Percentiles rank a stretch among this genome's conserved stretches.
These are phyloP conservation scores for Wickerhamiella sergipiensis DNA, from an alignment of 805 yeast genomes.

Conservation along the genomic window DNA sequence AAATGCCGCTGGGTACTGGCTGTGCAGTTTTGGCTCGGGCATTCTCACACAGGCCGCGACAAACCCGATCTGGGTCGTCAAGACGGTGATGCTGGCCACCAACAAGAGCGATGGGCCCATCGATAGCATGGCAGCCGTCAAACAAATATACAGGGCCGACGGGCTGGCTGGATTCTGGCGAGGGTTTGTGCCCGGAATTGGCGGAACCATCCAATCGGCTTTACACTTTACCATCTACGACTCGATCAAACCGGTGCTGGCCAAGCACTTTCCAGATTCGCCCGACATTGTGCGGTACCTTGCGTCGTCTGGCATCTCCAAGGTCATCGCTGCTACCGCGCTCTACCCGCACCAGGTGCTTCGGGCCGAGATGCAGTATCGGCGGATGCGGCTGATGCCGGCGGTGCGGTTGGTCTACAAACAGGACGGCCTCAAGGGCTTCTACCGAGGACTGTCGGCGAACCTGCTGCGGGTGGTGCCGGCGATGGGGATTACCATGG, in stretches of 20 bases:
- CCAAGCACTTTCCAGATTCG: not conserved
- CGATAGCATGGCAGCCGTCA: slow-evolving; percentile 43
- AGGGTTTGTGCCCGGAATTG: slow-evolving; percentile 59
- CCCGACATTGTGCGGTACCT: slow-evolving; percentile 41
- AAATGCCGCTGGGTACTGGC: slow-evolving; percentile 1
- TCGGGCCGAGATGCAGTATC: slow-evolving; percentile 56
- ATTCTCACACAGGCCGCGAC: slow-evolving; percentile 59
- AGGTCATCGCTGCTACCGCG: slow-evolving; percentile 48
- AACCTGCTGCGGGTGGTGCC: slow-evolving; percentile 77
- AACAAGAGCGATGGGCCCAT: slow-evolving; percentile 15
- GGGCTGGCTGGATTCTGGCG: slow-evolving; percentile 55
- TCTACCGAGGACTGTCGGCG: slow-evolving; percentile 73
- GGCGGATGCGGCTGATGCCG: slow-evolving; percentile 15
- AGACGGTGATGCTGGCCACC: slow-evolving; percentile 69
- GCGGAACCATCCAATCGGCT: slow-evolving; percentile 83
- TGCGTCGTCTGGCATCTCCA: slow-evolving; percentile 52
- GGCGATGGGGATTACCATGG: slow-evolving; percentile 81
- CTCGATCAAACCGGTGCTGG: slow-evolving; percentile 37
- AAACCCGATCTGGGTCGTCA: slow-evolving; percentile 91
- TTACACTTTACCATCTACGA: slow-evolving; percentile 81
- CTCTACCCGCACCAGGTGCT: slow-evolving; percentile 80
- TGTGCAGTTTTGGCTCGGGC: slow-evolving; percentile 54
- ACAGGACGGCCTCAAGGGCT: slow-evolving; percentile 48
- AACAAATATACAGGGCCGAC: slow-evolving; percentile 35
- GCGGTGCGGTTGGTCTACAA: slow-evolving; percentile 31